A percentile compares a stretch with the other conserved stretches of the same genome.
Evolutionary conservation across 2,329 filamentous ascomycete genomes (phyloP).

Genomic region (Neurospora sp.): DNA sequence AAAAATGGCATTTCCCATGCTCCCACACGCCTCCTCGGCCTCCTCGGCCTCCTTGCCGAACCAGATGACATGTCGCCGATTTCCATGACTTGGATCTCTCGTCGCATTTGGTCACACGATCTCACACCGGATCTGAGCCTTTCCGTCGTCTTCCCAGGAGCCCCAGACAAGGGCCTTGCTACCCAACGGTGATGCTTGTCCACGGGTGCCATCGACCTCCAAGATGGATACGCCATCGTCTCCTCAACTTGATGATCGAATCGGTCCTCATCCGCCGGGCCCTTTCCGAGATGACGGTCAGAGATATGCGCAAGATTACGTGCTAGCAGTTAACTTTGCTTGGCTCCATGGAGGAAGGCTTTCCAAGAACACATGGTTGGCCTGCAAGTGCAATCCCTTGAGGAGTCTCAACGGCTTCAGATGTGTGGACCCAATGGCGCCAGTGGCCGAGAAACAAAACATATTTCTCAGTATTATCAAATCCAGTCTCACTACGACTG

Average conservation of each 20-base stretch:
- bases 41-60: neutral
- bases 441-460: neutral
- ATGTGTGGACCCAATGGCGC: neutral
- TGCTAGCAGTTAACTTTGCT: neutral
- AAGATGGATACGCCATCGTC: neutral
- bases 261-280: neutral
- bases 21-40: constrained; percentile 1
- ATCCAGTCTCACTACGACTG: neutral
- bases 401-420: neutral
- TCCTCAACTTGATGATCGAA: neutral
- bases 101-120: constrained; percentile 4
- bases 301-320: neutral
- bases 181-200: neutral
- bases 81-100: neutral
- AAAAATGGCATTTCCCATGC: constrained; percentile 14
- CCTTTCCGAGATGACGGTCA: neutral
- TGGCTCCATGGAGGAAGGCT: neutral
- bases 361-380: neutral
- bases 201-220: neutral
- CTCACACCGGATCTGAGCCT: constrained; percentile 19
- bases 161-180: neutral
- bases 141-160: constrained; percentile 14
- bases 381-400: neutral
- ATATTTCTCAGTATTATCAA: neutral
- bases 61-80: neutral